Evolutionary conservation across 768 basidiomycete genomes (phyloP), one percentile per base, ranked within the genome.

Genomic region (Mrakia hoshinonis): DNA sequence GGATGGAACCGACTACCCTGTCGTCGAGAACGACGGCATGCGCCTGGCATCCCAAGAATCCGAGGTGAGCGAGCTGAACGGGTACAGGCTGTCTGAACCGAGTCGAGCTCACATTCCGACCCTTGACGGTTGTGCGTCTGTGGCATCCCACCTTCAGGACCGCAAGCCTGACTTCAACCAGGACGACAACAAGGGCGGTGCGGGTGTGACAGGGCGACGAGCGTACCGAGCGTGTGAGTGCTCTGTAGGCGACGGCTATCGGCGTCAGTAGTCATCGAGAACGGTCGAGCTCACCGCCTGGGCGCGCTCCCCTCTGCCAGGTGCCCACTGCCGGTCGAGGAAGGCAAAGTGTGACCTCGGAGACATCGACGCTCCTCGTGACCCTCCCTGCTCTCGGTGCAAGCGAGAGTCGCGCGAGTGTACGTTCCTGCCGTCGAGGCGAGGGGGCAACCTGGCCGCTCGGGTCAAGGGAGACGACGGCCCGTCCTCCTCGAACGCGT

Each of bases 361-460:
- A 22, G 74, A 75, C 43, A 72, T 74, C 46, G 74, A 75, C 48
- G 52, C 55, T 24, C 72, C 74, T 4, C 34, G 64, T 26, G 74
- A 75, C 2, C 76, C 76, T 1, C 76, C 76, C 1, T 76, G 76
- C 66, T 69, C 75, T 4, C 54, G 76, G 5, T 76, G 76, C 61
- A 70, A 71, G 46, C 43, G 75, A n/a, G 72, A 73, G 49, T 24
- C 62, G 62, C 34, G 63, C 3, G 69, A 70, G 11, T 70, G 69
- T 20, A 70, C 69, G 7, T 70, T 70, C 49, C 62, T 72, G 9
- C 64, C 70, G 24, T 66, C 70, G 1, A 39, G 65, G n/a, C 48
- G 70, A 47, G 70, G 70, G 4, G 70, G 70, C 11, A 72, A 72
- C 58, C 70, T 72, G 29, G n/a, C 70, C 4, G 65, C 52, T 2